These are phyloP conservation scores for Tuber microsphaerosporum DNA, from an alignment of 495 filamentous ascomycete species.

Conservation along the genomic window DNA sequence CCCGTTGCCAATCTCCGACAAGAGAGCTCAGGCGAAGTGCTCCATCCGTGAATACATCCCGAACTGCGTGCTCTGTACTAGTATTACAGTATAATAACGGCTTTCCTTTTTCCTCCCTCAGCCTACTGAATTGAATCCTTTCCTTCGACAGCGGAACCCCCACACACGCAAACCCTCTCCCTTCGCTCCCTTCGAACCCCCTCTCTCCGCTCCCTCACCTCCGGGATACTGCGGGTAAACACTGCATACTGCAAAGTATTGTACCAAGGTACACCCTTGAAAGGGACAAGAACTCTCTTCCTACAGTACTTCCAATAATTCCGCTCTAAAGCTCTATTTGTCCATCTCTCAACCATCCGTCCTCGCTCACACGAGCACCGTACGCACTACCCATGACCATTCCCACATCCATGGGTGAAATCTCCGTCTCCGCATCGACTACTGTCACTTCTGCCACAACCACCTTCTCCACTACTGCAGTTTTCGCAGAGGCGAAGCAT, in stretches of 20 bases:
- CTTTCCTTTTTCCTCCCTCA: neutral
- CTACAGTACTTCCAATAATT: neutral
- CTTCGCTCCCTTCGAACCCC: neutral
- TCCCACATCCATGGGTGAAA: neutral
- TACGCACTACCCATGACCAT: neutral
- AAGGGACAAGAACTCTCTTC: neutral
- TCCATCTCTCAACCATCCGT: neutral
- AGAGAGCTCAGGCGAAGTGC: neutral
- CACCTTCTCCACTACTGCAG: neutral
- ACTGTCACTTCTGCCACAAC: neutral
- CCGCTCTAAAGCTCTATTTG: neutral
- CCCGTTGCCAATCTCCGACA: neutral
- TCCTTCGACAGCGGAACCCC: neutral
- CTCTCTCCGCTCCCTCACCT: neutral
- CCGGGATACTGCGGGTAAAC: neutral
- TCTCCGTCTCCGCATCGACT: neutral
- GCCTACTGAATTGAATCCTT: constrained; percentile 1
- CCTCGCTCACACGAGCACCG: neutral
- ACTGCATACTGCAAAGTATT: neutral
- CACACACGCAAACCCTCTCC: neutral
- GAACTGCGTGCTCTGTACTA: neutral
- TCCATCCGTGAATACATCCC: neutral
- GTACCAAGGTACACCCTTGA: neutral
- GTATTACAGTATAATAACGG: neutral
- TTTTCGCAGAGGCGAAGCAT: neutral